phyloP scores from a whole-genome alignment of 2,329 filamentous ascomycete species.

The Xenosphaeropsis pyriputrescens region DNA sequence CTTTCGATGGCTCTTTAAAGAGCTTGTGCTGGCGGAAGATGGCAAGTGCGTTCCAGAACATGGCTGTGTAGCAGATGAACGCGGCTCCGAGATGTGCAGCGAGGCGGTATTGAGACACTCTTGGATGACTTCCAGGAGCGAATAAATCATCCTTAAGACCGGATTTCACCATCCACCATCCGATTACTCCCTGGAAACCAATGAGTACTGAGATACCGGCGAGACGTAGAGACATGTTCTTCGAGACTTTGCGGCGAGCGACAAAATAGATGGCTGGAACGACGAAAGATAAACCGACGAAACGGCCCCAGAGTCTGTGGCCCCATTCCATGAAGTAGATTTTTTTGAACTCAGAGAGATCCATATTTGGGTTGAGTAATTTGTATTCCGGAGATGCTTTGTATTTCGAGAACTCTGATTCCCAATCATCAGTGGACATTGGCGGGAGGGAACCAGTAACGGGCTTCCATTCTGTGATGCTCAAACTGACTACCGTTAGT shows the following conservation, averaged over 20 bases:
- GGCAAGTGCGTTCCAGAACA: constrained; percentile 78
- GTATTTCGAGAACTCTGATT: constrained; percentile 87
- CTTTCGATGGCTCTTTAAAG: constrained; percentile 49
- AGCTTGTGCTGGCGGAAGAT: constrained; percentile 68
- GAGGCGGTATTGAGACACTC: constrained; percentile 88
- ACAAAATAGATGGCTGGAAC: constrained; percentile 83
- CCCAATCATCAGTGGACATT: constrained; percentile 67
- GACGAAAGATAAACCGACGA: constrained; percentile 82
- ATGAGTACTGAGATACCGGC: constrained; percentile 78
- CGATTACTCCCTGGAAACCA: constrained; percentile 86
- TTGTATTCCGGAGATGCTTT: constrained; percentile 84
- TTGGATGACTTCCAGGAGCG: constrained; percentile 74
- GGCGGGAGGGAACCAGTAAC: constrained; percentile 88
- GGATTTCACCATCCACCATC: constrained; percentile 99
- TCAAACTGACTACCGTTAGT: constrained; percentile 43
- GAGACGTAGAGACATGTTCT: constrained; percentile 62
- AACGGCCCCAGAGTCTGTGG: constrained; percentile 84
- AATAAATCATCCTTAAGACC: constrained; percentile 94
- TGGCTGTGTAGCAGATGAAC: constrained; percentile 85
- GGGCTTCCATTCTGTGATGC: constrained; percentile 97
- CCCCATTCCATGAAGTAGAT: constrained; percentile 99
- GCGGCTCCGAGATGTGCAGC: constrained; percentile 81
- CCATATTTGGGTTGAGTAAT: constrained; percentile 87
- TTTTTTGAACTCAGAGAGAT: constrained; percentile 84
- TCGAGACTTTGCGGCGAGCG: constrained; percentile 61